Base-by-base conservation (phyloP, 164 flowering plant species). In the Taxillus chinensis region DNA sequence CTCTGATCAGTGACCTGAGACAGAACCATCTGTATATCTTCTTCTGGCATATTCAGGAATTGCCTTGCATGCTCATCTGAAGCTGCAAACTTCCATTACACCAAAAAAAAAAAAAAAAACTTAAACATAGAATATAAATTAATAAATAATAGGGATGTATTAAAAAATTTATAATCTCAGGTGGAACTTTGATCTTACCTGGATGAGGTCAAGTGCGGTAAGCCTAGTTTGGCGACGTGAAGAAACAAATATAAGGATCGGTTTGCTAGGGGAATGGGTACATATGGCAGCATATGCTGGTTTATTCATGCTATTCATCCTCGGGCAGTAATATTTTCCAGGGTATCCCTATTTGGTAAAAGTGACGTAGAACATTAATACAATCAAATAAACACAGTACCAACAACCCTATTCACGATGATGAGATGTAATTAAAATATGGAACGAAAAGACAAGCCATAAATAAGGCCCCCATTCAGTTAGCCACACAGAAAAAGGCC, bases 271-370 rank as follows among this genome's bases (percentile, higher is more conserved):
- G 63, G 99, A 93, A 78, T 90, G 97, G 42, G 98, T 90, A 72
- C 90, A 81, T 71, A 93, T 90, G 69, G 99, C 99, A 57, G 99
- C 99, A 82, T 93, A 90, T 43, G 99, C 75, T 64, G 97, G 97
- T 70, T 93, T 93, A 56, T 93, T 93, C 97, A 93, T 93, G 77
- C 96, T 90, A 74, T 89, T 93, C 99, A 90, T 90, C 75, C 99
- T 79, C 48, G 98, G 98, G 72, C 97, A 88, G 76, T 93, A 93
- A 68, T 71, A 90, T 77, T 93, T 93, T 71, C 98, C 98, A 10
- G 98, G 98, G 68, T 93, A 90, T 62, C 98, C 97, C 97, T 93
- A 87, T 69, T 60, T 55, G 57, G 11, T 58, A 45, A 62, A 68
- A 49, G 51, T 17, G 27, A 50, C 40, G 46, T 43, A 43, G 7